Percentiles rank a stretch among this genome's conserved stretches.
Evolutionary conservation across 768 basidiomycete genomes (phyloP).

Genomic region (Suillus placidus): DNA sequence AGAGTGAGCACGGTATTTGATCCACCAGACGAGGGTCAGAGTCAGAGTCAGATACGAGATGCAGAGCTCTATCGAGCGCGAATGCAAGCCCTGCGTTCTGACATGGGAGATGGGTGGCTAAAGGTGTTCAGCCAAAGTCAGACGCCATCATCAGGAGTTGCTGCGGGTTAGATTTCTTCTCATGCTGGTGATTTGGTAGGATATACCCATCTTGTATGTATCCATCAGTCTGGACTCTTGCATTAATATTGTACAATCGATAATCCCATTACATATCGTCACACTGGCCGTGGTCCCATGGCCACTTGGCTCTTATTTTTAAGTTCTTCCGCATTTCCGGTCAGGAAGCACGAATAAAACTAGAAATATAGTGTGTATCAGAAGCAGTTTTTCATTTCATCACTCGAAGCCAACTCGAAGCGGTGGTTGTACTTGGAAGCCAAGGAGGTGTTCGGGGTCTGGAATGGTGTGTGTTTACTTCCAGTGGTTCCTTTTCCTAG

Average conservation of each 20-base stretch:
- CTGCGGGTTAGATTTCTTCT: conserved; percentile 14
- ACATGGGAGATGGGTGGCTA: conserved; percentile 90
- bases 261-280: not conserved
- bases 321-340: not conserved
- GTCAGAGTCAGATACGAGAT: conserved; percentile 42
- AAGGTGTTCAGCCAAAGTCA: conserved; percentile 79
- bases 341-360: not conserved
- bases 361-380: not conserved
- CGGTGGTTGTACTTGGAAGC: not conserved
- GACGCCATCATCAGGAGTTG: conserved; percentile 15
- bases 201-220: conserved; percentile 6
- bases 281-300: not conserved
- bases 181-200: conserved; percentile 1
- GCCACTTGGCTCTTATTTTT: not conserved
- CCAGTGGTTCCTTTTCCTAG: conserved; percentile 1
- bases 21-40: conserved; percentile 9
- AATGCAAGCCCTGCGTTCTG: conserved; percentile 81
- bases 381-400: not conserved
- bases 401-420: conserved; percentile 5
- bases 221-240: not conserved
- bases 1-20: conserved; percentile 54
- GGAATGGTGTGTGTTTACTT: conserved; percentile 16
- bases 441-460: conserved; percentile 34
- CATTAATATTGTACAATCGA: not conserved
- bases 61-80: conserved; percentile 74